Evolutionary conservation across 2,329 filamentous ascomycete genomes (phyloP).

Genomic region (Dactylellina cionopaga): DNA sequence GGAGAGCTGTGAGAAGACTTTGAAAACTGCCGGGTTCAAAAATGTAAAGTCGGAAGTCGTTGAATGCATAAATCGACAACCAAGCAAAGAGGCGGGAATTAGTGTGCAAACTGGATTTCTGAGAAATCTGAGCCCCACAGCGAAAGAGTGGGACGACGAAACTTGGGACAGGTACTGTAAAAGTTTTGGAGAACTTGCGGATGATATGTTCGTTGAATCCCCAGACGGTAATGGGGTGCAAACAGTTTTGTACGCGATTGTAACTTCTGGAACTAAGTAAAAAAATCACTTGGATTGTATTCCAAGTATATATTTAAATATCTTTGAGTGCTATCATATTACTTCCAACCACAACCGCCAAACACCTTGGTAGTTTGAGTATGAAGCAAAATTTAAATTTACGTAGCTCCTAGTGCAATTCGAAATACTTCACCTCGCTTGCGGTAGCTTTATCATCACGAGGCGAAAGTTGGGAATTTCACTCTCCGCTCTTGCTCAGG

Average conservation of each 20-base stretch:
- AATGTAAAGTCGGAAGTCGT: slow-evolving; percentile 21
- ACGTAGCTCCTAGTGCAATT: too few relatives aligned
- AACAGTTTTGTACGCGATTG: slow-evolving; percentile 10
- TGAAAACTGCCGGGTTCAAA: slow-evolving; percentile 8
- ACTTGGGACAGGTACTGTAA: slow-evolving; percentile 4
- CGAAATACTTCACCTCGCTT: too few relatives aligned
- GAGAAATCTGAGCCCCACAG: slow-evolving; percentile 14
- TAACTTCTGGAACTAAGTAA: slow-evolving; percentile 28
- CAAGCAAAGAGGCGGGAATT: background rate
- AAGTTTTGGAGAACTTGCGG: background rate
- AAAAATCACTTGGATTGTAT: too few relatives aligned
- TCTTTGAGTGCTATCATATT: too few relatives aligned
- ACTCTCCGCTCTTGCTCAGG: too few relatives aligned
- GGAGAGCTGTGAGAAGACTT: background rate
- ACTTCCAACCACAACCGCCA: too few relatives aligned
- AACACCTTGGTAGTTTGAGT: too few relatives aligned
- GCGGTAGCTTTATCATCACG: too few relatives aligned
- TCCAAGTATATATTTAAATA: background rate
- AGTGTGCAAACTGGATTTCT: slow-evolving; percentile 7
- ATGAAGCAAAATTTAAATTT: too few relatives aligned
- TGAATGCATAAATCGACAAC: slow-evolving; percentile 15
- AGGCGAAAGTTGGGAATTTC: too few relatives aligned
- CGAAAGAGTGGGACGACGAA: slow-evolving; percentile 20
- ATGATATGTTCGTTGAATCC: background rate
- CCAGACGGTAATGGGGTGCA: slow-evolving; percentile 4